These are phyloP conservation scores for Clitoria ternatea DNA, from an alignment of 306 rosid species.

Conservation along the genomic window DNA sequence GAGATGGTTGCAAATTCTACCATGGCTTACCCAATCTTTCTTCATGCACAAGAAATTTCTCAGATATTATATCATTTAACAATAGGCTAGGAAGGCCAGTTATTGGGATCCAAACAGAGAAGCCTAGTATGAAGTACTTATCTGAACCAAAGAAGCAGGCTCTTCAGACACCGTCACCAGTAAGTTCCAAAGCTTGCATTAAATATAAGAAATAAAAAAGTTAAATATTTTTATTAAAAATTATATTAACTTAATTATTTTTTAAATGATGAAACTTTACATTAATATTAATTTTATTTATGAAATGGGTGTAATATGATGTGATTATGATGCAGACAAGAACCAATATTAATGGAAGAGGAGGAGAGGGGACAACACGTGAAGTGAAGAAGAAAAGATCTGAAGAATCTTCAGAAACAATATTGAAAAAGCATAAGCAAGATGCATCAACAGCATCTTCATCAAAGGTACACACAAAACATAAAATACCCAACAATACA, in stretches of 20 bases:
- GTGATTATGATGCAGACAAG: conserved; percentile 40
- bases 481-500: background rate
- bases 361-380: conserved; percentile 51
- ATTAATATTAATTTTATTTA: background rate
- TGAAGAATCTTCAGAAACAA: conserved; percentile 66
- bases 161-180: conserved; percentile 48
- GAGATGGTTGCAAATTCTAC: conserved; percentile 30
- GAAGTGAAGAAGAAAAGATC: conserved; percentile 84
- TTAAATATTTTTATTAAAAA: too few relatives aligned
- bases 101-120: conserved; percentile 44
- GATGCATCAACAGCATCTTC: conserved; percentile 49
- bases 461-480: conserved; percentile 48
- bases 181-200: too few relatives aligned
- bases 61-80: conserved; percentile 66
- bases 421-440: conserved; percentile 66
- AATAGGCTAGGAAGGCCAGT: conserved; percentile 50
- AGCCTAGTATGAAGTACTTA: conserved; percentile 35
- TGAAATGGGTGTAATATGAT: background rate
- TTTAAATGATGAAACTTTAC: too few relatives aligned
- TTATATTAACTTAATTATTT: too few relatives aligned
- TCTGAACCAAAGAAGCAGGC: conserved; percentile 58
- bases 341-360: conserved; percentile 48
- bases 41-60: conserved; percentile 45
- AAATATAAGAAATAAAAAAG: too few relatives aligned
- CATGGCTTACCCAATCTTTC: conserved; percentile 43